phyloP scores from a whole-genome alignment of 257 asterid species.

The Solanum raphanifolium region DNA sequence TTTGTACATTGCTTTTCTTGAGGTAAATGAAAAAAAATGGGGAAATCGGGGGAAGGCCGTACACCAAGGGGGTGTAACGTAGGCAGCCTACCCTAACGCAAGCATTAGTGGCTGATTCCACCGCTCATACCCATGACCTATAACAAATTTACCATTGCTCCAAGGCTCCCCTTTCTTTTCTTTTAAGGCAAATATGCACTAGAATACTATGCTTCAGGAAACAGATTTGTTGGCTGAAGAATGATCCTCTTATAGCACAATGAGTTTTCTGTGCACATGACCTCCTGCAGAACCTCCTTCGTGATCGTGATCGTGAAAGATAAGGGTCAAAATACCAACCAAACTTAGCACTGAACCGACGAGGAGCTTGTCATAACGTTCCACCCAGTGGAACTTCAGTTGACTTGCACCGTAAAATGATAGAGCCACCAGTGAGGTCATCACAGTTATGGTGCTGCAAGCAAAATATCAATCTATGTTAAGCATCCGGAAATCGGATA shows the following conservation, averaged over 20 bases:
- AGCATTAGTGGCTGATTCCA: not conserved
- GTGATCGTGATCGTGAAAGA: constrained; percentile 70
- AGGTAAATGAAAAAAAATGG: not conserved
- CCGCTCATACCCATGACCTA: not conserved
- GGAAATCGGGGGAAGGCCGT: no score
- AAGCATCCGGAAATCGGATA: not conserved
- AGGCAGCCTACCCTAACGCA: not conserved
- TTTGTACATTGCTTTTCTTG: not conserved
- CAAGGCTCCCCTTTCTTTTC: not conserved
- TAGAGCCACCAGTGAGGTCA: constrained; percentile 94
- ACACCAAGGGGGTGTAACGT: not conserved
- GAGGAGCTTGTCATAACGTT: constrained; percentile 90
- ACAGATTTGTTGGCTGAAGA: not conserved
- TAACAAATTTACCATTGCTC: not conserved
- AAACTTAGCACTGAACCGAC: constrained; percentile 88
- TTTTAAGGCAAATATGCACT: not conserved
- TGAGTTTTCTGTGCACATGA: constrained; percentile 57
- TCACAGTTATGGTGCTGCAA: constrained; percentile 84
- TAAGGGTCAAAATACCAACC: constrained; percentile 81
- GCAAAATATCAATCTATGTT: not conserved
- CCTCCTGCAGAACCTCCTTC: constrained; percentile 24
- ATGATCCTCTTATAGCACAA: constrained; percentile 17
- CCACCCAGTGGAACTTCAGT: constrained; percentile 97
- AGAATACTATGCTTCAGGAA: not conserved
- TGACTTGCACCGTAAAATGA: constrained; percentile 97